Percentiles rank a stretch among this genome's conserved stretches.
Evolutionary conservation across 495 filamentous ascomycete genomes (phyloP).

Genomic region (Aspergillus taichungensis): DNA sequence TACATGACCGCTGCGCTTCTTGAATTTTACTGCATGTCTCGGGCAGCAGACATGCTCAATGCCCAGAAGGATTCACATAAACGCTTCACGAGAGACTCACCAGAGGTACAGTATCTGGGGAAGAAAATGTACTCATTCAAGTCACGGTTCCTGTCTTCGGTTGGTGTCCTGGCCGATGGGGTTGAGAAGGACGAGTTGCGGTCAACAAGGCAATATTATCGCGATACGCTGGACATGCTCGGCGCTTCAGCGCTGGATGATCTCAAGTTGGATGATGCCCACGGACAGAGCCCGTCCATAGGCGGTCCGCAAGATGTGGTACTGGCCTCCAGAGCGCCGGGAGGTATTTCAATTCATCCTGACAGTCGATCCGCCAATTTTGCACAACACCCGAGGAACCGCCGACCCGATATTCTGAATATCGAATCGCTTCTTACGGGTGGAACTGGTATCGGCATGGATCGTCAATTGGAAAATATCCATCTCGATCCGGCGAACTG

Average conservation of each 20-base stretch:
- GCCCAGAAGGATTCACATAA: constrained; percentile 22
- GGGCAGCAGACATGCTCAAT: constrained; percentile 39
- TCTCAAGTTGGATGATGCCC: constrained; percentile 18
- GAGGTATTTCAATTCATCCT: constrained; percentile 3
- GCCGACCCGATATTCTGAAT: constrained; percentile 5
- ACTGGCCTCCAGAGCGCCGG: constrained; percentile 13
- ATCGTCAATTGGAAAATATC: constrained; percentile 13
- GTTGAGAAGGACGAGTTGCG: constrained; percentile 29
- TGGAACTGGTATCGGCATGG: constrained; percentile 7
- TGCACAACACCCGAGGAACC: constrained; percentile 2
- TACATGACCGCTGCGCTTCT: constrained; percentile 37
- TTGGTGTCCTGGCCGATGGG: constrained; percentile 33
- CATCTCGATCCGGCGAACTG: constrained; percentile 13
- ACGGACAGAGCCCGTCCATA: constrained; percentile 8
- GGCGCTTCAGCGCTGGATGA: constrained; percentile 30
- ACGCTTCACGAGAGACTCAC: constrained; percentile 33
- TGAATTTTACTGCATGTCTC: constrained; percentile 37
- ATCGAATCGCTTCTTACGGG: constrained; percentile 14
- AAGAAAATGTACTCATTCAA: constrained; percentile 35
- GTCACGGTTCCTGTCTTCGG: constrained; percentile 30
- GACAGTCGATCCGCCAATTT: constrained; percentile 1
- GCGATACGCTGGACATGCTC: constrained; percentile 34
- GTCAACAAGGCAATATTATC: constrained; percentile 32
- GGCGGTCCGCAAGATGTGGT: constrained; percentile 15
- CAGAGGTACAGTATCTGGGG: constrained; percentile 34